Evolutionary conservation across 2,329 filamentous ascomycete genomes (phyloP), one percentile per base, ranked within the genome.

Genomic region (Corinectria fuckeliana): DNA sequence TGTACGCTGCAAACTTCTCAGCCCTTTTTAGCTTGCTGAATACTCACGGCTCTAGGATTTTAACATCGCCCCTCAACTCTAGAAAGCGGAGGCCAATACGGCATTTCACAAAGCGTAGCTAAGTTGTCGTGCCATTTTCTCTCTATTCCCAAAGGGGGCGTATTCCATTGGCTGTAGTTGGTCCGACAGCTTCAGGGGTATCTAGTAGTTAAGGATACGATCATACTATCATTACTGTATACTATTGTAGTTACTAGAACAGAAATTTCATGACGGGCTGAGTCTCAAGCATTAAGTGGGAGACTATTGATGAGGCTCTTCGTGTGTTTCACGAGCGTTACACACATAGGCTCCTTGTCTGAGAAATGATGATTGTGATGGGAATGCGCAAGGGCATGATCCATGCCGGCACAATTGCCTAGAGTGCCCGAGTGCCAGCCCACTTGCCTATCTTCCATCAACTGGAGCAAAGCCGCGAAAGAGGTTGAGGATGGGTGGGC

Each of bases 401-500:
- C 5, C 61, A 57, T 3, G 28, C 51, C 1, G 48, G 57, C 28
- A 25, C 4, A 38, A 20, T 18, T 52, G 54, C 5, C 32, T n/a
- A 58, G 25, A 3, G 47, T 44, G 1, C 68, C 68, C 10, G 68
- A 69, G 26, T 70, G 68, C 68, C 68, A 70, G 4, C 50, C 21
- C 1, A 58, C 38, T 21, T 70, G 68, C 8, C 68, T 64, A 13
- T 70, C 60, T 26, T 70, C 68, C 68, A 71, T 68, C 34, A 63
- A 34, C 39, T 68, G 65, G 25, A 70, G 18, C 60, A 70, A 53
- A 0, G 26, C 21, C 3, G 50, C 26, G 14, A 69, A 70, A 0
- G 66, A 61, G 2, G 39, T 45, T 0, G 49, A 42, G 0, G 54
- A 26, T 11, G 63, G 53, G n/a, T 60, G 21, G 0, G 49, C 1